Conservation (phyloP, 2,329 filamentous ascomycete genomes). For the Paramyrothecium sp. region DNA sequence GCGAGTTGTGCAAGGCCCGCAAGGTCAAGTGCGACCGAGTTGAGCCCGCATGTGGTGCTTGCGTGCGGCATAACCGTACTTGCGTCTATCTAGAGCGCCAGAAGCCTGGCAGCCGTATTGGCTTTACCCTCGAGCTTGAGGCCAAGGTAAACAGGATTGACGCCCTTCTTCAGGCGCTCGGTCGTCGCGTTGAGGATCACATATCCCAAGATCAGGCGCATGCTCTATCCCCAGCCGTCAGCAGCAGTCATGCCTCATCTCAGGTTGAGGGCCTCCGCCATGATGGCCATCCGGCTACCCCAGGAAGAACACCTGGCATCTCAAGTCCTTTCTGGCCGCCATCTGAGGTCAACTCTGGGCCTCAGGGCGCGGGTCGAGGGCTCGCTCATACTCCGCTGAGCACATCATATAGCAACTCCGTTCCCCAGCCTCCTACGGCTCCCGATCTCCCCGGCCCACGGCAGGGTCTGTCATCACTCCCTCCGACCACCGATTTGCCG, state of each 20-base stretch:
- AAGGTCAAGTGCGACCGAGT: slow-evolving; percentile 50
- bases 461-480: slow-evolving; percentile 25
- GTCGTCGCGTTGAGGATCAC: slow-evolving; percentile 40
- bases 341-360: not conserved
- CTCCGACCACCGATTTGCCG: slow-evolving; percentile 48
- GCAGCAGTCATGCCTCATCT: slow-evolving; percentile 28
- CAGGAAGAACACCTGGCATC: slow-evolving; percentile 2
- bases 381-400: slow-evolving; percentile 1
- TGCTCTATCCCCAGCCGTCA: slow-evolving; percentile 30
- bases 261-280: slow-evolving; percentile 22
- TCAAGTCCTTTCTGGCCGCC: slow-evolving; percentile 3
- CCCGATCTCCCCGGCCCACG: slow-evolving; percentile 6
- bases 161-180: slow-evolving; percentile 38
- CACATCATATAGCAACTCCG: slow-evolving; percentile 1
- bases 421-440: not conserved
- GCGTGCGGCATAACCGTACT: slow-evolving; percentile 61
- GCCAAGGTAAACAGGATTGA: slow-evolving; percentile 54
- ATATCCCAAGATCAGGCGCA: slow-evolving; percentile 31
- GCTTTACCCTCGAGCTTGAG: slow-evolving; percentile 61
- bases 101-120: slow-evolving; percentile 64
- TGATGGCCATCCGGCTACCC: slow-evolving; percentile 4
- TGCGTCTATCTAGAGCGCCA: slow-evolving; percentile 71
- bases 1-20: slow-evolving; percentile 43
- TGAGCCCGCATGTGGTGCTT: slow-evolving; percentile 69
- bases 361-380: not conserved